Base-by-base conservation (phyloP, 2,329 filamentous ascomycete species). In the Aspergillus viridinutans region DNA sequence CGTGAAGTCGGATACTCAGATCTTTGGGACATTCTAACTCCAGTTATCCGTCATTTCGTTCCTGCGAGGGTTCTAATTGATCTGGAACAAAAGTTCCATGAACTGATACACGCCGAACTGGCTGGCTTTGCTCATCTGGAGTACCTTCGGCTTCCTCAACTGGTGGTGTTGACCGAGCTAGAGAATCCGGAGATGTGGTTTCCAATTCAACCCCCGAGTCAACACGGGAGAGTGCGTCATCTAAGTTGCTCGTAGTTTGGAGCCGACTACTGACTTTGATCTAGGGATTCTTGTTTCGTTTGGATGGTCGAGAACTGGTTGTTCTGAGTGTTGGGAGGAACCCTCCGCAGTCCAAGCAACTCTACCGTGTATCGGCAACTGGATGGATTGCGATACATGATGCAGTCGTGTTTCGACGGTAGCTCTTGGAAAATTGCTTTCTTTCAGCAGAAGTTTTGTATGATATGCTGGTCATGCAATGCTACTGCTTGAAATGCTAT, bases 161-260 rank as follows among this genome's bases (percentile, higher is more conserved):
- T 53, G 26, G 14, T 29, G 25, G 52, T 35, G 21, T 29, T 53
- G 20, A 53, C 52, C 20, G 42, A 53, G 52, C 42, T 53, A 6
- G 52, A 53, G 29, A 20, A 35, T 6, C 52, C 52, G 35, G 42
- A 53, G 52, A 53, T 53, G 42, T 53, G 52, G 52, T 53, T 53
- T 35, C 52, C 52, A 17, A n/a, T 53, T 29, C 42, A 35, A 4
- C n/a, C 17, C 23, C 43, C 21, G 17, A 53, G 40, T 23, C 20
- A 26, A 12, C 43, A 53, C 5, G 25, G 40, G 17, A 14, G n/a
- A 21, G 52, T 32, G 2, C 5, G n/a, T 35, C 21, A 14, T 35
- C 9, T 4, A n/a, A 1, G 5, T 32, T 32, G 28, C 12, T 29
- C 21, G 25, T 35, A 3, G 9, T 45, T 49, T 10, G 43, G 14